Conservation (phyloP, 176 grass and related monocot species). For the Puccinellia tenuiflora region DNA sequence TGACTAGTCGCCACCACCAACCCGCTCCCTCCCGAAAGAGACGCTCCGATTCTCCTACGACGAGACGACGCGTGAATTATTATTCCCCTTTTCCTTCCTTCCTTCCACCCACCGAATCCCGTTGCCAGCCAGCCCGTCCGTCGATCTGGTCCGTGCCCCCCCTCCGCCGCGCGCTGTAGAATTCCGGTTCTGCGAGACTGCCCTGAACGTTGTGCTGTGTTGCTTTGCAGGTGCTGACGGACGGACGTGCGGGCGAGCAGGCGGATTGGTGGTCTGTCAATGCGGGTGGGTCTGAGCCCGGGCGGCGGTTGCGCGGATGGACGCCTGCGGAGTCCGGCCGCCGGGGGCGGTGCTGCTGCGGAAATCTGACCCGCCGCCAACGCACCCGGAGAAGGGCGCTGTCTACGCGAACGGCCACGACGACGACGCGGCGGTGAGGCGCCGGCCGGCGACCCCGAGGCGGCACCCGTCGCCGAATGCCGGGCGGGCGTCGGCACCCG, state of each 20-base stretch:
- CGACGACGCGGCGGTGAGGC: constrained; percentile 14
- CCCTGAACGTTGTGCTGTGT: not conserved
- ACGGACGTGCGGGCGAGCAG: not conserved
- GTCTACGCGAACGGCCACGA: constrained; percentile 11
- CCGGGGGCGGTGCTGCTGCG: constrained; percentile 15
- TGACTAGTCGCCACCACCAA: not conserved
- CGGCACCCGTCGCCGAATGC: constrained; percentile 67
- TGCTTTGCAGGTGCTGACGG: constrained; percentile 16
- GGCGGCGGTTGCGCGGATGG: constrained; percentile 40
- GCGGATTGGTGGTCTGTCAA: constrained; percentile 35
- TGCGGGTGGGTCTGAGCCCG: constrained; percentile 39
- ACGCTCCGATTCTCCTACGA: constrained; percentile 38
- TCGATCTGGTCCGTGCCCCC: constrained; percentile 42
- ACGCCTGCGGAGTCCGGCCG: constrained; percentile 34
- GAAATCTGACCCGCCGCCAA: constrained; percentile 65
- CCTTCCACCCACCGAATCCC: constrained; percentile 34
- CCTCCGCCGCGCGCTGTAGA: not conserved
- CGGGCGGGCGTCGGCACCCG: not conserved
- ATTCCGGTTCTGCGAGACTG: not conserved
- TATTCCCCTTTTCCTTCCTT: not conserved
- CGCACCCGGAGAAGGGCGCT: constrained; percentile 7
- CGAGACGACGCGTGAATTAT: constrained; percentile 36
- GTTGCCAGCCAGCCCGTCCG: not conserved
- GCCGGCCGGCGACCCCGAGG: constrained; percentile 27
- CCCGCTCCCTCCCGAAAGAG: constrained; percentile 45